These are phyloP conservation scores for Cladosporium halotolerans DNA, from an alignment of 2,329 filamentous ascomycete species.

Conservation along the genomic window DNA sequence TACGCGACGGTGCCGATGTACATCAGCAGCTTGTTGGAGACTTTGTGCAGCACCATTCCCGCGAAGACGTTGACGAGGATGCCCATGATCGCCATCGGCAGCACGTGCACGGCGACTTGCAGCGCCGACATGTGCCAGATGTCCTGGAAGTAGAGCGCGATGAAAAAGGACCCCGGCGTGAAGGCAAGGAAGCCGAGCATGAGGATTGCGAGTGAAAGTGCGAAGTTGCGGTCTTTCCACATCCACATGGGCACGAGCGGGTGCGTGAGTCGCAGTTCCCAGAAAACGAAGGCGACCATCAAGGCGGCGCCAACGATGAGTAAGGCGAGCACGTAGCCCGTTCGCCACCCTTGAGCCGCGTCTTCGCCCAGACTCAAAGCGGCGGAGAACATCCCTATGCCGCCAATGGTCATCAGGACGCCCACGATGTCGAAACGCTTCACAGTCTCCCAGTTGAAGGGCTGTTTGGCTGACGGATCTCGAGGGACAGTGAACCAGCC, in stretches of 20 bases:
- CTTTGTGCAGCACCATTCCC: constrained; percentile 54
- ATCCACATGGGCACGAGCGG: constrained; percentile 50
- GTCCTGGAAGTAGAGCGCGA: constrained; percentile 60
- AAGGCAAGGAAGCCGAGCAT: constrained; percentile 60
- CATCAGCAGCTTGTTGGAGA: constrained; percentile 61
- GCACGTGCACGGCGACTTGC: constrained; percentile 54
- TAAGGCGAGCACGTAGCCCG: constrained; percentile 56
- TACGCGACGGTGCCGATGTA: constrained; percentile 44
- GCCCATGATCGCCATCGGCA: constrained; percentile 60
- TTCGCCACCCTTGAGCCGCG: constrained; percentile 57
- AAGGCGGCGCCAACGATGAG: constrained; percentile 54
- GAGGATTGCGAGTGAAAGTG: constrained; percentile 52
- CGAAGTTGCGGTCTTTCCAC: constrained; percentile 59
- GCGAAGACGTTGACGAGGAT: constrained; percentile 59
- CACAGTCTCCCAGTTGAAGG: constrained; percentile 41
- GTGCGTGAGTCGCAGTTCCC: constrained; percentile 50
- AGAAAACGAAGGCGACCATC: constrained; percentile 53
- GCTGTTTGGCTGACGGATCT: constrained; percentile 44
- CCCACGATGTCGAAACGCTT: constrained; percentile 57
- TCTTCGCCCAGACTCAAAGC: constrained; percentile 51
- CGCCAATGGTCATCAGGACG: constrained; percentile 55
- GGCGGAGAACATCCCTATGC: constrained; percentile 59
- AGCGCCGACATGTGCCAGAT: constrained; percentile 48
- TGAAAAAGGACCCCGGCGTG: constrained; percentile 34
- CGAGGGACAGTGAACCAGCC: constrained; percentile 58